Evolutionary conservation across 2,329 filamentous ascomycete genomes (phyloP).

Genomic region (Bipolaris bicolor): DNA sequence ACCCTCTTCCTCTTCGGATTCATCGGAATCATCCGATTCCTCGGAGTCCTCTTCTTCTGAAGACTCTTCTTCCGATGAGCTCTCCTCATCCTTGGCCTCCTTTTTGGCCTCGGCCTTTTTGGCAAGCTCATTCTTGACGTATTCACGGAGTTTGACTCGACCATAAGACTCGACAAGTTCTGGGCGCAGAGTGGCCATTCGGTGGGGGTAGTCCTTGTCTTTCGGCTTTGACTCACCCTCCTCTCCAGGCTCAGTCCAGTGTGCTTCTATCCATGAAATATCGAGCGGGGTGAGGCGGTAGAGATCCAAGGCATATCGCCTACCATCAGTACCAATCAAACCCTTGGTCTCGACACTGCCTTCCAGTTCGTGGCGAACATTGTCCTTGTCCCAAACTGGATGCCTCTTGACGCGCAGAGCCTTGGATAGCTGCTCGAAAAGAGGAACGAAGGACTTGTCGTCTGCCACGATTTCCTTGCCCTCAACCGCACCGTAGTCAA

Average conservation of each 20-base stretch:
- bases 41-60: conserved; percentile 30
- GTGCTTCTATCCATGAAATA: conserved; percentile 85
- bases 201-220: conserved; percentile 77
- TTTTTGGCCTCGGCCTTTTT: conserved; percentile 53
- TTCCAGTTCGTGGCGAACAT: conserved; percentile 86
- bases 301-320: conserved; percentile 96
- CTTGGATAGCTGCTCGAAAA: conserved; percentile 91
- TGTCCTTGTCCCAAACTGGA: conserved; percentile 96
- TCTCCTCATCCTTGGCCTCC: conserved; percentile 44
- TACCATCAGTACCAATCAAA: conserved; percentile 91
- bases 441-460: conserved; percentile 80
- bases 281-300: conserved; percentile 95
- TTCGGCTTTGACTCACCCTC: conserved; percentile 57
- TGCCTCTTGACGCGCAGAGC: conserved; percentile 92
- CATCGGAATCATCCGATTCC: conserved; percentile 54
- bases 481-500: conserved; percentile 97
- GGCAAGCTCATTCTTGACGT: conserved; percentile 76
- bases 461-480: conserved; percentile 94
- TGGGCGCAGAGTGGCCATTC: conserved; percentile 91
- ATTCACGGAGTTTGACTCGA: conserved; percentile 85
- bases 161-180: conserved; percentile 89
- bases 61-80: conserved; percentile 33
- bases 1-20: conserved; percentile 76
- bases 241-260: conserved; percentile 54
- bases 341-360: conserved; percentile 98